Percentiles rank a stretch among this genome's conserved stretches.
Evolutionary conservation across 148 eudicot species (phyloP).

Genomic region (Linanthus parryae): DNA sequence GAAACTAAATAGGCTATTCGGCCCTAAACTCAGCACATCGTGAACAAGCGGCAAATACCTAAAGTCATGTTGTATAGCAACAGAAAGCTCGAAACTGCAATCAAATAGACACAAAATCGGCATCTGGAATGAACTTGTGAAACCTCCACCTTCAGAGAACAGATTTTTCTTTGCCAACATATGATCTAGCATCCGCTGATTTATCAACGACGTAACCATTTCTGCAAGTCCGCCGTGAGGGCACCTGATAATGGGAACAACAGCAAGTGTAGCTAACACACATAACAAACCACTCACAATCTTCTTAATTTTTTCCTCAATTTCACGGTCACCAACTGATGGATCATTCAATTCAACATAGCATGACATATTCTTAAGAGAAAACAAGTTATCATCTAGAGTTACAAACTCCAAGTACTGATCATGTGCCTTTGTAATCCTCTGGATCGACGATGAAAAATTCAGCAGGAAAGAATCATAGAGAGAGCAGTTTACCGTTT

Average conservation of each 20-base stretch:
- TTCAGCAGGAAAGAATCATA: constrained; percentile 68
- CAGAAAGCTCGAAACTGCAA: constrained; percentile 69
- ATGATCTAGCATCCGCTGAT: constrained; percentile 78
- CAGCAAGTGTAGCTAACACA: too few species aligned
- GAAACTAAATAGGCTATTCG: too few species aligned
- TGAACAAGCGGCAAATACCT: constrained; percentile 82
- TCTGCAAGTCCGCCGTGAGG: constrained; percentile 81
- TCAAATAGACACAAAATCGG: too few species aligned
- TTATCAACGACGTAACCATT: constrained; percentile 71
- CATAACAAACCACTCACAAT: too few species aligned
- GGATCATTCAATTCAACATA: constrained; percentile 58
- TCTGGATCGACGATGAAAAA: constrained; percentile 65
- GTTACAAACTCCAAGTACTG: too few species aligned
- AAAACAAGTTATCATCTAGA: constrained; percentile 67
- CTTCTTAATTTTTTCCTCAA: constrained; percentile 59
- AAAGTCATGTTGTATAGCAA: constrained; percentile 78
- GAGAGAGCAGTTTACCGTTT: constrained; percentile 29
- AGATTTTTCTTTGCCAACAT: too few species aligned
- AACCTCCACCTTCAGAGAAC: too few species aligned
- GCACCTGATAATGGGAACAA: constrained; percentile 60
- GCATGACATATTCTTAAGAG: constrained; percentile 58
- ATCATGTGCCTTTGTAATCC: too few species aligned
- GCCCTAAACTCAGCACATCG: constrained; percentile 81
- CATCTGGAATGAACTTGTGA: constrained; percentile 69
- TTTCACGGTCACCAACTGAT: constrained; percentile 79